phyloP scores from a whole-genome alignment of 306 rosid genomes.

The Vigna reflexopilosa region DNA sequence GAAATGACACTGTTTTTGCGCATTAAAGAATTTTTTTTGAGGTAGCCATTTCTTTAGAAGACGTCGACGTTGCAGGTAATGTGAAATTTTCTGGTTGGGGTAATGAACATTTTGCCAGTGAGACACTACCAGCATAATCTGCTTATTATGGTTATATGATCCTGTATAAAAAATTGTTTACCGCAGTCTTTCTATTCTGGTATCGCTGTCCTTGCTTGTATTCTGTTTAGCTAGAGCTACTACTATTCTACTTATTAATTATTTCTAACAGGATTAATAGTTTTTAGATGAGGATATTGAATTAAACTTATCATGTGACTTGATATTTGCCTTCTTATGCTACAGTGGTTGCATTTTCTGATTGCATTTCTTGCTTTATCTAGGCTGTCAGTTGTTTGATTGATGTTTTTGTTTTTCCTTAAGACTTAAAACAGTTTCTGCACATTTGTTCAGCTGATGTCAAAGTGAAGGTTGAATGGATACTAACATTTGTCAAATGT shows the following conservation, averaged over 20 bases:
- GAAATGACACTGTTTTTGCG: slow-evolving; percentile 80
- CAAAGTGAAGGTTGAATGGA: slow-evolving; percentile 16
- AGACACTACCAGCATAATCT: slow-evolving; percentile 25
- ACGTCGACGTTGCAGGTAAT: slow-evolving; percentile 28
- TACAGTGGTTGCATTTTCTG: slow-evolving; percentile 4
- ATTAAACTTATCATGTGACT: slow-evolving; percentile 37
- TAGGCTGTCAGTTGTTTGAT: background rate
- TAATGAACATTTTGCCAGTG: slow-evolving; percentile 36
- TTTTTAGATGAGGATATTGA: slow-evolving; percentile 22
- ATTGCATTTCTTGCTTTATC: slow-evolving; percentile 14
- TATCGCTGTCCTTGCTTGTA: slow-evolving; percentile 30
- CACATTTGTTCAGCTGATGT: slow-evolving; percentile 5
- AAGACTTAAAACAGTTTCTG: slow-evolving; percentile 3
- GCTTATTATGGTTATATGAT: slow-evolving; percentile 32
- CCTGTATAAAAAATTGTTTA: slow-evolving; percentile 42
- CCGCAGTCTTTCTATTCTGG: slow-evolving; percentile 24
- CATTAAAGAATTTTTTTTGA: slow-evolving; percentile 53
- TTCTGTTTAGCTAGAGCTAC: slow-evolving; percentile 35
- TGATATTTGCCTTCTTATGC: slow-evolving; percentile 28
- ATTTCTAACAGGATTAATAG: slow-evolving; percentile 39
- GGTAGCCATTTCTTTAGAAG: slow-evolving; percentile 23
- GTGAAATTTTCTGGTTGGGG: slow-evolving; percentile 27
- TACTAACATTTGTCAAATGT: background rate
- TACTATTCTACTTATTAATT: slow-evolving; percentile 39
- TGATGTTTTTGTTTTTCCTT: background rate